Evolutionary conservation across 108 stramenopile species (phyloP).

Genomic region (Skeletonema marinoi): DNA sequence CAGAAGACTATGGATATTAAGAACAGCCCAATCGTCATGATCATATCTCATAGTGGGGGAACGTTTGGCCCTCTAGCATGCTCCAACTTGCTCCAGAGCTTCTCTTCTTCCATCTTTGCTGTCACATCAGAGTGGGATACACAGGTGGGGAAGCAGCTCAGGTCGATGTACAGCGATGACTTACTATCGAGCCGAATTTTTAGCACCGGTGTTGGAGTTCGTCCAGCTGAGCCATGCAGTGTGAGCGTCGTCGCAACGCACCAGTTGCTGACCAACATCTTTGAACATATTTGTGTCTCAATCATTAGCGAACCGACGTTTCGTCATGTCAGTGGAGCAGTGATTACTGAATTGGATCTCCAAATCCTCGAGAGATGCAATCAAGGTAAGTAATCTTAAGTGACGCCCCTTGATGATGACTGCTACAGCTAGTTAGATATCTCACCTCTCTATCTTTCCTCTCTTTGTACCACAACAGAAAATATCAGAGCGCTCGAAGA

Average conservation of each 20-base stretch:
- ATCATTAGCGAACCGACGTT: conserved; percentile 46
- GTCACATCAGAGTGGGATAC: conserved; percentile 58
- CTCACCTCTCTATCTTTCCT: background rate
- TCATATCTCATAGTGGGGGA: conserved; percentile 49
- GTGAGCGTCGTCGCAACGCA: conserved; percentile 54
- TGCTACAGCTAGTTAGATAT: background rate
- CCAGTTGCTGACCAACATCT: conserved; percentile 52
- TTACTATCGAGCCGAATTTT: conserved; percentile 44
- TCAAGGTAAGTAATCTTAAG: conserved; percentile 7
- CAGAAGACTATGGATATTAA: conserved; percentile 47
- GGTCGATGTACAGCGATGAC: conserved; percentile 53
- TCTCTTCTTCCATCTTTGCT: conserved; percentile 48
- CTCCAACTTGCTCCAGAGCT: conserved; percentile 50
- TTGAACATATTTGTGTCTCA: conserved; percentile 47
- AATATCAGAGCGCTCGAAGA: conserved; percentile 50
- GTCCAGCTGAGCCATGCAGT: conserved; percentile 57
- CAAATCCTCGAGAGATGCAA: conserved; percentile 47
- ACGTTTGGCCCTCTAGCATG: conserved; percentile 53
- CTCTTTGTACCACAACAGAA: background rate
- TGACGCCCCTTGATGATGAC: background rate
- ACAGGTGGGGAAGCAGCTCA: conserved; percentile 53
- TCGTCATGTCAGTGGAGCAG: conserved; percentile 40
- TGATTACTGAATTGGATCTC: conserved; percentile 44
- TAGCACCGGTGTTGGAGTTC: conserved; percentile 50
- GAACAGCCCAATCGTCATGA: conserved; percentile 52